Conservation (phyloP, 257 asterid genomes). For the Nicotiana tabacum region DNA sequence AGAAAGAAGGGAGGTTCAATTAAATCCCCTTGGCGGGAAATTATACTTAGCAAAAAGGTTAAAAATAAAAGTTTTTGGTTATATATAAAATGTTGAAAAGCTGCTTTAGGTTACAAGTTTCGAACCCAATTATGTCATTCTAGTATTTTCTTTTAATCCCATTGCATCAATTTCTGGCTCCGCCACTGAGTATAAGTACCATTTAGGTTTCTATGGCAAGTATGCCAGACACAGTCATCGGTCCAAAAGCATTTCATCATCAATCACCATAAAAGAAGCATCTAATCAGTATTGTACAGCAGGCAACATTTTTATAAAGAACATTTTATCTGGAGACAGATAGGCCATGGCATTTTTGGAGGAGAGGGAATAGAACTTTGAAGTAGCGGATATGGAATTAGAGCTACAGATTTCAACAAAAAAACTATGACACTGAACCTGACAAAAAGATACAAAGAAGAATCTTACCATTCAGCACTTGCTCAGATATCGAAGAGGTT, state of each 20-base stretch:
- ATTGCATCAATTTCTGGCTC: too few relatives aligned
- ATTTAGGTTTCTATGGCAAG: neutral
- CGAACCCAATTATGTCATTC: too few relatives aligned
- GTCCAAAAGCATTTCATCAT: neutral
- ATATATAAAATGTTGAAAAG: too few relatives aligned
- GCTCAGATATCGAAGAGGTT: neutral
- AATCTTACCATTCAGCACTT: neutral
- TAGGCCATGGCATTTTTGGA: neutral
- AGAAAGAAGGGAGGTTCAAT: too few relatives aligned
- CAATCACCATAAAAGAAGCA: constrained; percentile 1
- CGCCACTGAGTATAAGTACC: neutral
- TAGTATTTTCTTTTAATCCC: too few relatives aligned
- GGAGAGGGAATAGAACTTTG: neutral
- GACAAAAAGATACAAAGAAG: neutral
- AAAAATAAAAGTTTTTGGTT: too few relatives aligned
- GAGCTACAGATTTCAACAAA: neutral
- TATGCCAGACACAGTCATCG: neutral
- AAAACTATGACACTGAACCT: neutral
- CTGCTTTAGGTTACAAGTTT: too few relatives aligned
- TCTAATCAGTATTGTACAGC: neutral
- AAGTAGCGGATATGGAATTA: neutral
- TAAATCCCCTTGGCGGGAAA: too few relatives aligned
- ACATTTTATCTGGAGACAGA: neutral
- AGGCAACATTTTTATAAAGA: neutral
- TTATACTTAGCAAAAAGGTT: too few relatives aligned